Base-by-base conservation (phyloP, 768 basidiomycete genomes). In the Leucocoprinus leucothites region DNA sequence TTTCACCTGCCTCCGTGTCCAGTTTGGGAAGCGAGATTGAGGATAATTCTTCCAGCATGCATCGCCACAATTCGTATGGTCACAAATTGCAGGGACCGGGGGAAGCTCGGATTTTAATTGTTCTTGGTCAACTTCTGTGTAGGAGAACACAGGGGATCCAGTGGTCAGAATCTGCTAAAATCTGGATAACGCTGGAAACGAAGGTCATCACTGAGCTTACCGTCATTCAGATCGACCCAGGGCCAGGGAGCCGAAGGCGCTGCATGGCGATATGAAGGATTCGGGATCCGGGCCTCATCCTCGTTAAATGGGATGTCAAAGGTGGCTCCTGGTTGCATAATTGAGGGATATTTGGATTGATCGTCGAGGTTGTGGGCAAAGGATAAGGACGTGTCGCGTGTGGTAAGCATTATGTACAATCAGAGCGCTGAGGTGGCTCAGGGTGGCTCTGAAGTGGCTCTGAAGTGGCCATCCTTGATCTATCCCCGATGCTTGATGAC, bases 191-290 rank as follows among this genome's bases (percentile, higher is more conserved):
- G 5, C 11, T 31, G 31, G 31, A 31, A 26, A 11, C 21, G 31
- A 43, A 22, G 9, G 19, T 18, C 5, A 5, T 24, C 21, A n/a
- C 13, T 31, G 11, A 11, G n/a, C 51, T 49, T 1, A 54, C 57
- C 42, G n/a, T 51, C 51, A 26, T 25, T 45, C 24, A 54, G 11
- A 9, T 53, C 48, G 4, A 43, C 48, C 50, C 53, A 50, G 18
- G 77, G 77, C 77, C 76, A 77, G 8, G 77, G 77, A 2, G 75
- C 74, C 19, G 77, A 78, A 56, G 77, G 77, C 9, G 74, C 70
- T 28, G 75, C 74, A 63, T 78, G 76, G 48, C 76, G 70, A 60
- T 75, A 71, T 18, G 75, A 72, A 6, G 76, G 75, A 19, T 71
- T 64, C 3, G 70, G 65, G 21, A 73, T 58, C 26, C 60, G 59